A percentile compares a stretch with the other conserved stretches of the same genome.
Evolutionary conservation across 805 yeast genomes (phyloP).

Genomic region (Kregervanrija delftensis): DNA sequence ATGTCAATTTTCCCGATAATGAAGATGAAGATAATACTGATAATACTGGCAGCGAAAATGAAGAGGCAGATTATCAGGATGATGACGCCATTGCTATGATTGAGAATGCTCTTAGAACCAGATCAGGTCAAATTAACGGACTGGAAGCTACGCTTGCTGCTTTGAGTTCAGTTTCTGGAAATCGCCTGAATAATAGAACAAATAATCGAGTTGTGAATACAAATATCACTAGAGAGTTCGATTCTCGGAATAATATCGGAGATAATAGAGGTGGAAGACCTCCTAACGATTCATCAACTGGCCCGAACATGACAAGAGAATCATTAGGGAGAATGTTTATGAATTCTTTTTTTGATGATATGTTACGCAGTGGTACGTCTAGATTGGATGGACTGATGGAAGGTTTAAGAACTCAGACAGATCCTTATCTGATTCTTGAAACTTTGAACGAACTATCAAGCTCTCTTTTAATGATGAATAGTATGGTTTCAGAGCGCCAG

Average conservation of each 20-base stretch:
- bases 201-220: too few species aligned
- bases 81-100: constrained; percentile 10
- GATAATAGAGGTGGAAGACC: too few species aligned
- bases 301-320: too few species aligned
- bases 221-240: too few species aligned
- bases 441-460: constrained; percentile 60
- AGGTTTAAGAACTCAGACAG: constrained; percentile 39
- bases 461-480: constrained; percentile 56
- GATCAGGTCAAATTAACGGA: too few species aligned
- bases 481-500: constrained; percentile 51
- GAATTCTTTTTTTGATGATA: constrained; percentile 23
- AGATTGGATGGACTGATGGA: constrained; percentile 26
- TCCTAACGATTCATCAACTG: too few species aligned
- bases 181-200: too few species aligned
- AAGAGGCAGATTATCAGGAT: neutral
- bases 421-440: constrained; percentile 56
- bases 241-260: too few species aligned
- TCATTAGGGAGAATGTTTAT: constrained; percentile 19
- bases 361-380: constrained; percentile 13
- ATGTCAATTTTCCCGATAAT: neutral
- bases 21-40: neutral
- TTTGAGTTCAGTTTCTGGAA: too few species aligned
- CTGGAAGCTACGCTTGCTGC: too few species aligned
- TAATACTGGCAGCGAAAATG: too few species aligned
- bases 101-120: too few species aligned